Percentiles rank a stretch among this genome's conserved stretches.
phyloP scores from a whole-genome alignment of 345 rosid genomes.

The Hibiscus trionum region DNA sequence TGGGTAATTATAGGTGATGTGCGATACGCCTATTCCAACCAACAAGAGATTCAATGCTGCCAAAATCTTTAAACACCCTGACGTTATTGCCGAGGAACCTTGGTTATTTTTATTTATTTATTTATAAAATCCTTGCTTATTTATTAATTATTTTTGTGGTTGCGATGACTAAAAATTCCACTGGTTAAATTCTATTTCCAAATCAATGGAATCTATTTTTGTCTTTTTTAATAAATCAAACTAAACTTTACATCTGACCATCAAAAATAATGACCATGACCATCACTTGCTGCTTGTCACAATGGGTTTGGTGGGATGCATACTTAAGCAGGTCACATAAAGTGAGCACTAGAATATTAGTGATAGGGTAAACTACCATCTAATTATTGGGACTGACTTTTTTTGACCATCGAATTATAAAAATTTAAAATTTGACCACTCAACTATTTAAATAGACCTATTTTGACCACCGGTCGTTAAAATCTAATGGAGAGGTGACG shows the following conservation, averaged over 20 bases:
- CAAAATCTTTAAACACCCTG: conserved; percentile 52
- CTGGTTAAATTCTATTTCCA: not conserved
- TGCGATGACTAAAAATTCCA: too few relatives aligned
- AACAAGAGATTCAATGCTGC: conserved; percentile 61
- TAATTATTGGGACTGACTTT: too few relatives aligned
- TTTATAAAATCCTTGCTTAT: too few relatives aligned
- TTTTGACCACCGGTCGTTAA: too few relatives aligned
- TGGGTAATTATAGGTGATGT: conserved; percentile 45
- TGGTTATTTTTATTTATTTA: conserved; percentile 46
- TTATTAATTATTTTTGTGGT: too few relatives aligned
- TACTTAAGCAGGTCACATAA: not conserved
- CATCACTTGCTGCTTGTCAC: not conserved
- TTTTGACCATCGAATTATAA: too few relatives aligned
- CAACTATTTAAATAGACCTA: too few relatives aligned
- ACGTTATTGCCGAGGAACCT: conserved; percentile 50
- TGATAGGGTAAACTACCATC: too few relatives aligned
- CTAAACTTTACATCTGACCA: not conserved
- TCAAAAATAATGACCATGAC: not conserved
- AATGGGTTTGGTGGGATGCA: not conserved
- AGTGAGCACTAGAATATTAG: not conserved
- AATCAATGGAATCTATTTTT: not conserved
- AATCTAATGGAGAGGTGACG: too few relatives aligned
- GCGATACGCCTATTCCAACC: conserved; percentile 62
- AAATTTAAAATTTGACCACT: too few relatives aligned
- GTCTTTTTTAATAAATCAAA: not conserved